Evolutionary conservation across 2,329 filamentous ascomycete species (phyloP).

Genomic region (Dactylellina parvicollis): DNA sequence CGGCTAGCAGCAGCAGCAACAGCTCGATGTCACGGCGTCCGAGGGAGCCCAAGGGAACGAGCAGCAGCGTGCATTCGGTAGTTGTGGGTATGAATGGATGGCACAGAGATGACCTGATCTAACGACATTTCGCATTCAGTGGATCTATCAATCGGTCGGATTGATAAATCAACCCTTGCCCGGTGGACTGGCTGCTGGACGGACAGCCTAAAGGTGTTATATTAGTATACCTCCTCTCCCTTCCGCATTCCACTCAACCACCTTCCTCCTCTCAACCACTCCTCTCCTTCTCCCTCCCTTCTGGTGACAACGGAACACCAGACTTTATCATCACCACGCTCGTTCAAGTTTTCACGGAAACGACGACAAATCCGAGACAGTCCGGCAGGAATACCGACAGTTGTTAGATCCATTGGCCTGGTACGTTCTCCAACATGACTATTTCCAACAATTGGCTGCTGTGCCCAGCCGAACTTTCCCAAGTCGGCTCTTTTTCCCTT

Average conservation of each 20-base stretch:
- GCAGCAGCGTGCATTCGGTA: neutral
- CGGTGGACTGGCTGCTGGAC: neutral
- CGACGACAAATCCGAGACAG: neutral
- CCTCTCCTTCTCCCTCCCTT: neutral
- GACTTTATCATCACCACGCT: neutral
- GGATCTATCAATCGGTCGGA: too few relatives aligned
- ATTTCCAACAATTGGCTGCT: neutral
- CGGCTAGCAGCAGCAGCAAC: too few relatives aligned
- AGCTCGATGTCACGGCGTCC: too few relatives aligned
- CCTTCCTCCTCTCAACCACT: neutral
- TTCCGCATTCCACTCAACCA: conserved; percentile 3
- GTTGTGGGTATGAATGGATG: neutral
- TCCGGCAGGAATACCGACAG: neutral
- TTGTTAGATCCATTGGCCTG: too few relatives aligned
- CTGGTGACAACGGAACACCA: neutral
- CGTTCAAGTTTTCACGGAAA: neutral
- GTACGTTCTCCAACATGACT: neutral
- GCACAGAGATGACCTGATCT: neutral
- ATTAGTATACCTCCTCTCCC: neutral
- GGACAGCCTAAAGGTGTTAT: conserved; percentile 22
- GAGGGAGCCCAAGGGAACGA: neutral
- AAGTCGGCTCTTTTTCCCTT: neutral
- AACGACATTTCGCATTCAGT: neutral
- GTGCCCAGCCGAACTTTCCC: neutral
- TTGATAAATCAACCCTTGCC: neutral